Evolutionary conservation across 2,329 filamentous ascomycete species (phyloP).

Genomic region (Fusarium nematophilum): DNA sequence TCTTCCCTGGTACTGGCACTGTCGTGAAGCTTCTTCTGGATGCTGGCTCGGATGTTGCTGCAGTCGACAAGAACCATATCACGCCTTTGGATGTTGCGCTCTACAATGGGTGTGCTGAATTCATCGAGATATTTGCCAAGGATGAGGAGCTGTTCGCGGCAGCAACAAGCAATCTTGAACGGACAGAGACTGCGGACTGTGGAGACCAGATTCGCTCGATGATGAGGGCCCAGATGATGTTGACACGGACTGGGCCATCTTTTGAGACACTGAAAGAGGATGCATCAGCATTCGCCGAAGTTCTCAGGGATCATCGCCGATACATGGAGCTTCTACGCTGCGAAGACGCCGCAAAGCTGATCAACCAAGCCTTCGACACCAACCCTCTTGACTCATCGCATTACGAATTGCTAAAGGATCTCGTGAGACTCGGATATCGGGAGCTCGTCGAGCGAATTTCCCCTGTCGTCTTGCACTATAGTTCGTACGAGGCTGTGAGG

Average conservation of each 20-base stretch:
- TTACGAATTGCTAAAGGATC: background rate
- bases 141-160: conserved; percentile 13
- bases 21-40: conserved; percentile 27
- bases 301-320: background rate
- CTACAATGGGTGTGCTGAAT: conserved; percentile 4
- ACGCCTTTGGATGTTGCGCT: conserved; percentile 35
- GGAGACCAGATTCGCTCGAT: background rate
- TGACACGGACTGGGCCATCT: conserved; percentile 18
- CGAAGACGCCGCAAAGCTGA: conserved; percentile 11
- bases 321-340: conserved; percentile 10
- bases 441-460: conserved; percentile 3
- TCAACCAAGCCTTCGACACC: background rate
- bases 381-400: background rate
- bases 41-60: background rate
- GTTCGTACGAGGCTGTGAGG: conserved; percentile 2
- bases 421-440: conserved; percentile 16
- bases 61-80: background rate
- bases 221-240: conserved; percentile 21
- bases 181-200: background rate
- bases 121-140: conserved; percentile 20
- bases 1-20: background rate
- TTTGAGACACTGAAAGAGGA: background rate
- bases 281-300: background rate
- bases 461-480: conserved; percentile 10
- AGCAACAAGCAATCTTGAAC: conserved; percentile 1